Percentiles rank a stretch among this genome's conserved stretches.
These are phyloP conservation scores for Pyrrhoderma lamaoense DNA, from an alignment of 1,284 basidiomycete species.

Conservation along the genomic window DNA sequence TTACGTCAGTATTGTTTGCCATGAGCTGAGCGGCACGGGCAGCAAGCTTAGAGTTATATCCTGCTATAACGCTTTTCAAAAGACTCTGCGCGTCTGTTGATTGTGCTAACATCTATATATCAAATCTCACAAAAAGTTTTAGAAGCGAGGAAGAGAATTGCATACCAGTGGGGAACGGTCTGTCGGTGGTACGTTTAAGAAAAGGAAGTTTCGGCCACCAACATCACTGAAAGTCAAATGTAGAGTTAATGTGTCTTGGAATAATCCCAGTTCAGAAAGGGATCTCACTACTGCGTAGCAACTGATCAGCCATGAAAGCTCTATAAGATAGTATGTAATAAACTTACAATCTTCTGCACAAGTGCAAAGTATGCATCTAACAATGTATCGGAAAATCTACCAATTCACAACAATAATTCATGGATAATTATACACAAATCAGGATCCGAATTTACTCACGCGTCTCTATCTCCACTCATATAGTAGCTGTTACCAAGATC, in stretches of 20 bases:
- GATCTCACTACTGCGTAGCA: too few relatives aligned
- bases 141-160: not conserved
- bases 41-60: conserved; percentile 44
- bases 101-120: conserved; percentile 41
- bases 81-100: conserved; percentile 33
- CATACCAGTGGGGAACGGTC: conserved; percentile 45
- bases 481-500: conserved; percentile 52
- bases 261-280: too few relatives aligned
- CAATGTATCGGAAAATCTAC: conserved; percentile 42
- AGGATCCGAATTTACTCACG: conserved; percentile 30
- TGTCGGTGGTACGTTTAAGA: conserved; percentile 50
- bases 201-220: conserved; percentile 55
- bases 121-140: not conserved
- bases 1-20: conserved; percentile 38
- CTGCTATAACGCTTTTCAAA: conserved; percentile 41
- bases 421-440: not conserved
- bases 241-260: not conserved
- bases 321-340: not conserved
- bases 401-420: not conserved
- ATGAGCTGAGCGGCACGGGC: conserved; percentile 34
- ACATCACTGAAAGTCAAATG: conserved; percentile 25
- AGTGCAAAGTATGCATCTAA: conserved; percentile 47
- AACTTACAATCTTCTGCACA: conserved; percentile 45
- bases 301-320: too few relatives aligned
- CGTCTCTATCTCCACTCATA: conserved; percentile 36